These are phyloP conservation scores for Penicillium steckii DNA, from an alignment of 495 filamentous ascomycete genomes.

Conservation along the genomic window DNA sequence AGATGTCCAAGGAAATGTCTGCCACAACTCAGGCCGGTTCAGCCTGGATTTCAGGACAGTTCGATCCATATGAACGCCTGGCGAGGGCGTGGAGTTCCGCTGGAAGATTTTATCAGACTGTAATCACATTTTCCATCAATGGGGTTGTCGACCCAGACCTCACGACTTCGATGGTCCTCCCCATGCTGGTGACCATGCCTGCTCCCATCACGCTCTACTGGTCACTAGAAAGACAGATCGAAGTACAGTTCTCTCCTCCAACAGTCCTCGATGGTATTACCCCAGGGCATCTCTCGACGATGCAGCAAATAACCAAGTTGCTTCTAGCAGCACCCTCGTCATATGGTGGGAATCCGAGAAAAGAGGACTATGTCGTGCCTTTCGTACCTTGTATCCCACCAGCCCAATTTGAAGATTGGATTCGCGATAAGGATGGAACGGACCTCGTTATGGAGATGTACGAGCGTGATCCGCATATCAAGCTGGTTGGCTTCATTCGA, in stretches of 20 bases:
- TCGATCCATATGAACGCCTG: conserved; percentile 66
- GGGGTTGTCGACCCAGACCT: conserved; percentile 26
- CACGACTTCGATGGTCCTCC: conserved; percentile 48
- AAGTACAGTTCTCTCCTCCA: conserved; percentile 32
- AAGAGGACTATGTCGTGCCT: conserved; percentile 44
- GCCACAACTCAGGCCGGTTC: neutral
- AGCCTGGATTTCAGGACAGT: conserved; percentile 34
- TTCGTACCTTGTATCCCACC: conserved; percentile 29
- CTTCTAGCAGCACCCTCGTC: conserved; percentile 50
- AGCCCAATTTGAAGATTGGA: conserved; percentile 24
- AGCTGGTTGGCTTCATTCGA: conserved; percentile 29
- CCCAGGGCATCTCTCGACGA: conserved; percentile 13
- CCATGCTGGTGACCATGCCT: conserved; percentile 40
- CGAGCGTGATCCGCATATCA: neutral
- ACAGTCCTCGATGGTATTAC: conserved; percentile 8
- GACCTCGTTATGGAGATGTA: conserved; percentile 25
- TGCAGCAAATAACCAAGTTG: conserved; percentile 46
- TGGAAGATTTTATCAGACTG: conserved; percentile 28
- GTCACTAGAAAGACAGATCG: conserved; percentile 42
- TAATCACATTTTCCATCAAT: conserved; percentile 28
- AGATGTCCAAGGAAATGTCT: conserved; percentile 1
- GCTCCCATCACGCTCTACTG: conserved; percentile 48
- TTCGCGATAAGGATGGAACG: conserved; percentile 18
- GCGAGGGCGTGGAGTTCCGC: conserved; percentile 53
- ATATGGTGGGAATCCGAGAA: conserved; percentile 18